Conservation (phyloP, 768 basidiomycete species). For the Termitomyces sp. region DNA sequence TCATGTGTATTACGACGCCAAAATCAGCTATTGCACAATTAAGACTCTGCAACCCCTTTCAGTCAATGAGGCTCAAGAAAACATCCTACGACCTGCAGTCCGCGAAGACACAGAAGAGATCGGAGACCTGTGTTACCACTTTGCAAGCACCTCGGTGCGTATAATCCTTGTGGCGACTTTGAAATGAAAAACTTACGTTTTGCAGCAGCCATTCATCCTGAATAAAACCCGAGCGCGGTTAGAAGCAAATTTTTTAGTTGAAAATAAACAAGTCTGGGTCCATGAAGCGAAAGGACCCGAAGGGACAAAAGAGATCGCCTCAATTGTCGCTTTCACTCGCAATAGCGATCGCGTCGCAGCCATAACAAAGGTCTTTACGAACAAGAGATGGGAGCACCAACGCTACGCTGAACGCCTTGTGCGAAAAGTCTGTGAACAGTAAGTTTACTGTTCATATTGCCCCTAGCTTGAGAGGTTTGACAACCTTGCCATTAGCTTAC, state of each 20-base stretch:
- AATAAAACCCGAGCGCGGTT: conserved; percentile 29
- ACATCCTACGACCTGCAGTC: conserved; percentile 39
- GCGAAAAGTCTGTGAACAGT: conserved; percentile 50
- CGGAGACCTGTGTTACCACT: conserved; percentile 45
- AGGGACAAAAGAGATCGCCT: conserved; percentile 39
- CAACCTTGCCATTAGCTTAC: conserved; percentile 22
- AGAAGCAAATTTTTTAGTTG: conserved; percentile 50
- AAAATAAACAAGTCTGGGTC: conserved; percentile 51
- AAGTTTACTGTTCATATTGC: conserved; percentile 16
- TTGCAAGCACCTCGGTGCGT: conserved; percentile 55
- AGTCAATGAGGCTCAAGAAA: conserved; percentile 16
- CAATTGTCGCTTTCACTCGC: conserved; percentile 63
- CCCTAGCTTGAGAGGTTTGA: neutral
- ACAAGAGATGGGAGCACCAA: conserved; percentile 39
- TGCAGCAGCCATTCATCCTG: conserved; percentile 49
- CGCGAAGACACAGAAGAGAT: conserved; percentile 30
- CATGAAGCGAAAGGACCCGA: conserved; percentile 34
- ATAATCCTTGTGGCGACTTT: neutral
- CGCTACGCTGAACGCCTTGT: conserved; percentile 62
- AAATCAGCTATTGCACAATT: conserved; percentile 47
- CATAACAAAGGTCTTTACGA: conserved; percentile 71
- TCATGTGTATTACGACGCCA: no score
- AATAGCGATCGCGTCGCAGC: conserved; percentile 50
- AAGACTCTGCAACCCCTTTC: conserved; percentile 26
- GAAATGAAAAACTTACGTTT: neutral